Evolutionary conservation across 495 filamentous ascomycete genomes (phyloP), one percentile per base, ranked within the genome.

Genomic region (Usnea hakonensis): DNA sequence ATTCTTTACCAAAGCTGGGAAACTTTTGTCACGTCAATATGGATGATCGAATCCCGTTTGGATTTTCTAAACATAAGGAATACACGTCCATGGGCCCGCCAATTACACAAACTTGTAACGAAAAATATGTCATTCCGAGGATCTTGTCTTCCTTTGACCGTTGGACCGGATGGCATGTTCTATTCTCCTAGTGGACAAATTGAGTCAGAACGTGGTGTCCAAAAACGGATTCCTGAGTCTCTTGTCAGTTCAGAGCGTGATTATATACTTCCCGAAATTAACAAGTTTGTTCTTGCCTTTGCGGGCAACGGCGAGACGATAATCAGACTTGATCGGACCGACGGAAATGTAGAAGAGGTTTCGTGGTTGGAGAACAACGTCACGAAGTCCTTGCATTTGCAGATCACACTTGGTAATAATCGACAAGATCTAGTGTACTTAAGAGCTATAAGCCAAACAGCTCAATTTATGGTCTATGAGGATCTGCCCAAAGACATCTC

Each of bases 1-100:
- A 37, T 55, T 7, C 30, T 55, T 30, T 55, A 55, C 23, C 17
- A 3, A 3, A 19, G 21, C 14, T n/a, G 17, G 23, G 35, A 9
- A 55, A n/a, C n/a, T 9, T 36, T 55, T n/a, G 11, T 55, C 13
- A 55, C 30, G 53, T 55, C 53, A 36, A 36, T 55, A 55, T 56
- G 54, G 54, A 16, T 9, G 1, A 38, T 56, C 37, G 54, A 56
- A 13, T 10, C 5, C 8, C 19, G 19, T 56, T 19, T 56, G 14
- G 54, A 56, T 26, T 56, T 56, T 14, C 33, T 13, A 2, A 19
- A 56, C 16, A 35, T 56, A 30, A 56, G 54, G 14, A 2, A 38
- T 26, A 56, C 32, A 19, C 54, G 33, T 26, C 54, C 54, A 38
- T 37, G 33, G 54, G 54, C 54, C 33, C 54, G 54, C 54, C 17